Percentiles rank a stretch among this genome's conserved stretches.
phyloP scores from a whole-genome alignment of 2,329 filamentous ascomycete species.

The Penicillium expansum region DNA sequence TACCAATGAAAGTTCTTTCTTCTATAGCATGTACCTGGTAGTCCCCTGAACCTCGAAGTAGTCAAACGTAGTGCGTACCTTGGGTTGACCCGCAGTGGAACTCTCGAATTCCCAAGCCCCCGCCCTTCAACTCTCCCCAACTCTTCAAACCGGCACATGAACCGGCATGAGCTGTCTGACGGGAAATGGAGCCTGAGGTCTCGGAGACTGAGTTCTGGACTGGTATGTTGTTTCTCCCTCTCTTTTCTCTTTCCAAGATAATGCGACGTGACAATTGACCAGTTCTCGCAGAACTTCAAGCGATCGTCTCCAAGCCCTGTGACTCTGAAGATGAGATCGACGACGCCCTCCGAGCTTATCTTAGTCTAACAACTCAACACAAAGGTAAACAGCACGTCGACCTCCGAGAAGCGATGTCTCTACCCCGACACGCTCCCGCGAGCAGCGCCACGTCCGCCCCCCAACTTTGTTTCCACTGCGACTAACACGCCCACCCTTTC shows the following conservation, averaged over 20 bases:
- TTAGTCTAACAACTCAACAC: conserved; percentile 72
- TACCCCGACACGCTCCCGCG: neutral
- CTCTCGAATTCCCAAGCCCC: conserved; percentile 20
- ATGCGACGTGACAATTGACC: conserved; percentile 14
- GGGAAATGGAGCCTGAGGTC: conserved; percentile 66
- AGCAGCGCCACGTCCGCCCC: neutral
- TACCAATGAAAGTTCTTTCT: conserved; percentile 21
- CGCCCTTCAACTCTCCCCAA: conserved; percentile 20
- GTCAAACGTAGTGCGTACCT: neutral
- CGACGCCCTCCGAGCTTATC: conserved; percentile 78
- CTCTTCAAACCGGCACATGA: conserved; percentile 17
- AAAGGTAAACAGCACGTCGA: conserved; percentile 50
- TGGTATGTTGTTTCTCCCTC: conserved; percentile 55
- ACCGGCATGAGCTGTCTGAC: conserved; percentile 38
- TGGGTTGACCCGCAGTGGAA: conserved; percentile 18
- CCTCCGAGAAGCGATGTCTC: neutral
- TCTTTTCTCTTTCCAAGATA: neutral
- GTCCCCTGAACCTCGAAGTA: neutral
- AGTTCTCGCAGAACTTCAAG: conserved; percentile 58
- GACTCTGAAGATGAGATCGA: conserved; percentile 69
- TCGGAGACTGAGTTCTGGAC: conserved; percentile 84
- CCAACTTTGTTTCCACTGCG: conserved; percentile 5
- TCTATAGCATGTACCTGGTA: neutral
- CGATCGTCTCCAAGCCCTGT: conserved; percentile 60
- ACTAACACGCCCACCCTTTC: conserved; percentile 13